phyloP scores from a whole-genome alignment of 192 early-diverging fungal species.

The Coemansia javaensis region DNA sequence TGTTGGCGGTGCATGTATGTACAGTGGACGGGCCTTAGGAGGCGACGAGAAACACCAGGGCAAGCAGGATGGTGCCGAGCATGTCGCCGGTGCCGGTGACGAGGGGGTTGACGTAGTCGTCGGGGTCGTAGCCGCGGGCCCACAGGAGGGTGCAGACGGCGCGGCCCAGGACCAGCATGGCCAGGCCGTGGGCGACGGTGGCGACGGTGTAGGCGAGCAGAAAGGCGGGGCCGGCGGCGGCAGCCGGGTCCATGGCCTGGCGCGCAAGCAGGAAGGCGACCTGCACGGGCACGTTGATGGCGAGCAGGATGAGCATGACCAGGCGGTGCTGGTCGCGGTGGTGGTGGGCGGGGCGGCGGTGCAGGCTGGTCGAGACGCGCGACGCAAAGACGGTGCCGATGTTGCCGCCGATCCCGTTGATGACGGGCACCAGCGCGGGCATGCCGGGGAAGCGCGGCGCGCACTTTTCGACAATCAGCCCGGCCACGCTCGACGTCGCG shows the following conservation, averaged over 20 bases:
- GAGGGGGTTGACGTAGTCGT: slow-evolving; percentile 57
- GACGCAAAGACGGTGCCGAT: slow-evolving; percentile 76
- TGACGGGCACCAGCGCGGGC: slow-evolving; percentile 45
- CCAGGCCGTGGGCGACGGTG: slow-evolving; percentile 52
- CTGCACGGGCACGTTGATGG: slow-evolving; percentile 69
- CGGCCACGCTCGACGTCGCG: slow-evolving; percentile 58
- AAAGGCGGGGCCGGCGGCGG: slow-evolving; percentile 45
- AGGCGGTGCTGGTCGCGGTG: slow-evolving; percentile 32
- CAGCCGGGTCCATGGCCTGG: slow-evolving; percentile 47
- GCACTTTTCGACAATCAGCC: slow-evolving; percentile 30
- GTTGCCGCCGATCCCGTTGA: slow-evolving; percentile 65
- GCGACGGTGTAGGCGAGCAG: slow-evolving; percentile 53
- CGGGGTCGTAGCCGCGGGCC: slow-evolving; percentile 70
- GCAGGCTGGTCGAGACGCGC: slow-evolving; percentile 69
- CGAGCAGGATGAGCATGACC: slow-evolving; percentile 57
- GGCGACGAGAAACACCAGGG: slow-evolving; percentile 32
- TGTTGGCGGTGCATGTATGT: no score
- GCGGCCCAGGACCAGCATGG: slow-evolving; percentile 56
- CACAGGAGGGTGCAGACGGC: slow-evolving; percentile 57
- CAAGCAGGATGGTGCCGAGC: slow-evolving; percentile 61
- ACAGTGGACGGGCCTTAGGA: no score
- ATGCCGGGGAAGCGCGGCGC: slow-evolving; percentile 30
- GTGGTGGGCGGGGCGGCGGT: slow-evolving; percentile 26
- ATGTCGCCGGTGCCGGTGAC: slow-evolving; percentile 69
- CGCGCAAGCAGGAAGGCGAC: slow-evolving; percentile 54